Base-by-base conservation (phyloP, 2,329 filamentous ascomycete genomes). In the Aspergillus oerlinghausenensis region DNA sequence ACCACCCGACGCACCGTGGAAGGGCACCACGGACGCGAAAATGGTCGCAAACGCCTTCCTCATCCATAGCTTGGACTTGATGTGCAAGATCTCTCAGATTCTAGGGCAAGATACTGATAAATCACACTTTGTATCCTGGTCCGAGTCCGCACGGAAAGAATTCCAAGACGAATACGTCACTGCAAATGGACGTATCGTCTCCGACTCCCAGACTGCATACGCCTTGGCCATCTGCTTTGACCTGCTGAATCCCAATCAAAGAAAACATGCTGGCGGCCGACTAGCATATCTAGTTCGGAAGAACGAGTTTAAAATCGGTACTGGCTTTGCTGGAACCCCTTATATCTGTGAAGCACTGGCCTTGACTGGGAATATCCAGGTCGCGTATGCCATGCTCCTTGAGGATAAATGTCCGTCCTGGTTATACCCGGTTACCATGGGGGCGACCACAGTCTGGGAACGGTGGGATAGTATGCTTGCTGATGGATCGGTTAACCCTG, bases 391-490 rank as follows among this genome's bases (percentile, higher is more conserved):
- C 10, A 35, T 35, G 32, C 11, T 35, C 14, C 32, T 35, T 3
- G 32, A 35, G 32, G 32, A 35, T 4, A 35, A 17, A 9, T 66
- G 65, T 25, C 74, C 75, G 0, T 73, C 68, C 0, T 75, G 73
- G 73, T 64, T 78, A 10, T 77, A 76, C 52, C 72, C 69, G 4
- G 68, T 77, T 11, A 68, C 62, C 7, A 76, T 76, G 74, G 71
- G 70, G 2, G 74, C 70, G 0, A 78, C 77, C 0, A 78, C 75
- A 0, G 70, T 72, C 8, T 79, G 75, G 76, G 76, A 79, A 56
- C 66, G 76, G 8, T 78, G 76, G 76, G 71, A 79, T 57, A 71
- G 67, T 49, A 69, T 78, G 64, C 57, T 72, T 4, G 68, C 73
- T 0, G 66, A 77, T 50, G 73, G 72, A 1, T 63, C 56, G 1